Conservation (phyloP, 1,284 basidiomycete species). For the Fistulina hepatica region DNA sequence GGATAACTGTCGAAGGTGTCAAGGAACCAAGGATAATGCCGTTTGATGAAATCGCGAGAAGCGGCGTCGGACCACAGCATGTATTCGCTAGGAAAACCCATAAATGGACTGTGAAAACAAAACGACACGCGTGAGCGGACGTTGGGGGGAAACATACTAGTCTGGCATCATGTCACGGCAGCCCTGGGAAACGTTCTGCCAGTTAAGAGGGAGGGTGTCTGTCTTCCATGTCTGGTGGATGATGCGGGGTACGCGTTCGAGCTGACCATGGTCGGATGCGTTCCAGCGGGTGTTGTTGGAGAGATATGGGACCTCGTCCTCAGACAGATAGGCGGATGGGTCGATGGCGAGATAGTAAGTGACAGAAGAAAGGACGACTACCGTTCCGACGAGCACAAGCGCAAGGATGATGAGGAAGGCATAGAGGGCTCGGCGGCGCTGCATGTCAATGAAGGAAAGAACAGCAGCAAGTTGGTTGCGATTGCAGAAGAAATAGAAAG, state of each 20-base stretch:
- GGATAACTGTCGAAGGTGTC: conserved; percentile 87
- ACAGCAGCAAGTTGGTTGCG: conserved; percentile 15
- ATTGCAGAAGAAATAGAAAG: conserved; percentile 7
- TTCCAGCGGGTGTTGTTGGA: conserved; percentile 45
- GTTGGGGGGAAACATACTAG: conserved; percentile 57
- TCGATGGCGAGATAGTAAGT: conserved; percentile 87
- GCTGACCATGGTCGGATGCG: conserved; percentile 43
- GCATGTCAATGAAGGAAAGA: conserved; percentile 32
- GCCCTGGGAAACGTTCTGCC: conserved; percentile 69
- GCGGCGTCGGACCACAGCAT: conserved; percentile 94
- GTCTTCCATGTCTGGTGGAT: conserved; percentile 99
- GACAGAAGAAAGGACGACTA: conserved; percentile 84
- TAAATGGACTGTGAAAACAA: conserved; percentile 14
- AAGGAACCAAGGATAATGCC: conserved; percentile 87
- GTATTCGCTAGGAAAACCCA: conserved; percentile 83
- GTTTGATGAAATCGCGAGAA: conserved; percentile 83
- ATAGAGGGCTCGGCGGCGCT: conserved; percentile 53
- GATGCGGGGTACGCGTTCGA: conserved; percentile 80
- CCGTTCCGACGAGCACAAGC: conserved; percentile 82
- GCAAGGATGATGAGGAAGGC: conserved; percentile 68
- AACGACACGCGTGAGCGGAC: conserved; percentile 10
- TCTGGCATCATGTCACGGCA: conserved; percentile 88
- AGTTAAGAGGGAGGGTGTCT: conserved; percentile 73
- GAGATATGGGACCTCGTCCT: conserved; percentile 62
- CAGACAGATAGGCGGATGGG: conserved; percentile 65